Conservation (phyloP, 1,139 yeast genomes). For the Zhuliangozyma parablackwelliae region DNA sequence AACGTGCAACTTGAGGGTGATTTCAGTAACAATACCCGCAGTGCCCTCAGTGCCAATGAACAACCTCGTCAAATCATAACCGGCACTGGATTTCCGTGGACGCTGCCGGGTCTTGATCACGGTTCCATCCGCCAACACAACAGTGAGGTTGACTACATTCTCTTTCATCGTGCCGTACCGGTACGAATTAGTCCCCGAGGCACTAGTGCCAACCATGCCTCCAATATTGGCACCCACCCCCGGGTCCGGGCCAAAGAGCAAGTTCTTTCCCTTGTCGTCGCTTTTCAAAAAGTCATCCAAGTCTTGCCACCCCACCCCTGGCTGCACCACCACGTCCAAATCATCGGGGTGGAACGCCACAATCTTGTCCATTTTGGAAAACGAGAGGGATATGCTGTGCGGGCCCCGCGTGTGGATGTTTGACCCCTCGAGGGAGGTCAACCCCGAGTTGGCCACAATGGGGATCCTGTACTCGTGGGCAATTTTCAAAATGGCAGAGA, state of each 20-base stretch:
- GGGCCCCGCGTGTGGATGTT: slow-evolving; percentile 66
- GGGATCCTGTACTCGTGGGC: slow-evolving; percentile 63
- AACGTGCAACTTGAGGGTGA: slow-evolving; percentile 39
- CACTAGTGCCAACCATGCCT: slow-evolving; percentile 45
- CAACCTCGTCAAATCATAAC: slow-evolving; percentile 41
- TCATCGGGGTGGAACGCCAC: slow-evolving; percentile 39
- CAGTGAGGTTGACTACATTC: slow-evolving; percentile 41
- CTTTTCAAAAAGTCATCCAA: slow-evolving; percentile 32
- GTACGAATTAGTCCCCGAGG: slow-evolving; percentile 46
- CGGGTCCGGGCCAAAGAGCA: slow-evolving; percentile 46
- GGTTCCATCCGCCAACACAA: slow-evolving; percentile 47
- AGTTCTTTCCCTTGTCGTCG: slow-evolving; percentile 29
- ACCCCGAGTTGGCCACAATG: slow-evolving; percentile 71
- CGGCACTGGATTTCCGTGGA: slow-evolving; percentile 45
- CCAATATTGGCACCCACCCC: slow-evolving; percentile 46
- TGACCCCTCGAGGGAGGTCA: slow-evolving; percentile 81
- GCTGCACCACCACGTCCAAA: slow-evolving; percentile 41
- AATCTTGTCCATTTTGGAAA: slow-evolving; percentile 31
- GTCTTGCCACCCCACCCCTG: slow-evolving; percentile 50
- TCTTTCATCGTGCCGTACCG: slow-evolving; percentile 48
- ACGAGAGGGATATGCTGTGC: slow-evolving; percentile 33
- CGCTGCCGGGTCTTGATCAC: slow-evolving; percentile 41
- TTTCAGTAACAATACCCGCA: slow-evolving; percentile 41
- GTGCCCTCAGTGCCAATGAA: slow-evolving; percentile 49
- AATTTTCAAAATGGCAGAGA: slow-evolving; percentile 54